Evolutionary conservation across 148 eudicot species (phyloP).

Genomic region (Rhododendron mucronatum): DNA sequence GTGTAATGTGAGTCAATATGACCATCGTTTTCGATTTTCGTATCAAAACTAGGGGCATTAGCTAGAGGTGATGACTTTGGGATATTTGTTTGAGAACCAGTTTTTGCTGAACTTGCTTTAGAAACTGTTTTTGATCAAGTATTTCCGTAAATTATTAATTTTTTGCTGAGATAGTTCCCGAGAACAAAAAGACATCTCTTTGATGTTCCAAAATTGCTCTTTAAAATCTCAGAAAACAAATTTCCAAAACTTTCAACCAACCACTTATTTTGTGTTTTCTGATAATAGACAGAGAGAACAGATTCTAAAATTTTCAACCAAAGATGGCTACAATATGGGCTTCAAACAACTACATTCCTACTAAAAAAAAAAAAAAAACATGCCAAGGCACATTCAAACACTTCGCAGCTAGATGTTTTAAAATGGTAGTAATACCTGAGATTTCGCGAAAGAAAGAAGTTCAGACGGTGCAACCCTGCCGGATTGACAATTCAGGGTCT

Average conservation of each 20-base stretch:
- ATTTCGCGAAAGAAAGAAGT: constrained; percentile 69
- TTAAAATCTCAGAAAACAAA: neutral
- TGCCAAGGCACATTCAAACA: neutral
- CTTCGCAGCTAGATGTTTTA: neutral
- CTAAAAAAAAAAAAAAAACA: neutral
- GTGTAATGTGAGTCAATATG: neutral
- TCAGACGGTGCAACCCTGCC: constrained; percentile 55
- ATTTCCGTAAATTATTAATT: too few species aligned
- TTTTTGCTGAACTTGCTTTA: neutral
- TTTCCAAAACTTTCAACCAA: neutral
- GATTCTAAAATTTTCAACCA: neutral
- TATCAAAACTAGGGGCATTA: neutral
- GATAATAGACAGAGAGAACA: neutral
- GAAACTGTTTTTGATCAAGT: too few species aligned
- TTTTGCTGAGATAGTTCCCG: neutral
- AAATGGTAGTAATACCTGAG: constrained; percentile 49
- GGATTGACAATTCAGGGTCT: constrained; percentile 46
- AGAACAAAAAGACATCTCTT: neutral
- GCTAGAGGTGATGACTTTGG: neutral
- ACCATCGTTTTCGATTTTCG: neutral
- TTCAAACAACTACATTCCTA: neutral
- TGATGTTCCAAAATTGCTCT: neutral
- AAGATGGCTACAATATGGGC: neutral
- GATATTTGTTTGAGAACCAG: neutral
- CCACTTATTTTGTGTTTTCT: neutral